Evolutionary conservation across 1,284 basidiomycete species (phyloP).

Genomic region (Microbotryomycetes sp.): DNA sequence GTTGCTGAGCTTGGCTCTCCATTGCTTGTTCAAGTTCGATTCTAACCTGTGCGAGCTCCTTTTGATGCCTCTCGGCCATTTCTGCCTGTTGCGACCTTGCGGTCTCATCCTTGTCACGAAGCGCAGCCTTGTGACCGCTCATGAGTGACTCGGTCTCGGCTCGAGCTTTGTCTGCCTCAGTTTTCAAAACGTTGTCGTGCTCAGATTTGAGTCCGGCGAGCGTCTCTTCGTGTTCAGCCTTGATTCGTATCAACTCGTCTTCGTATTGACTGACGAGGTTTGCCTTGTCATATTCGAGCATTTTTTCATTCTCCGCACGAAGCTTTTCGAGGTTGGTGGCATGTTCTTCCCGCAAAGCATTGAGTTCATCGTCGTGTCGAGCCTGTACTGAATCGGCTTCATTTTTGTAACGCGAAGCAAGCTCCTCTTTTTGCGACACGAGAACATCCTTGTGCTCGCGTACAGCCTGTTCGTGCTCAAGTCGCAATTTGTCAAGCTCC

Average conservation of each 20-base stretch:
- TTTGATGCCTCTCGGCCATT: no score
- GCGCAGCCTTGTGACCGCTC: not conserved
- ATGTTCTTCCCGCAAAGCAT: not conserved
- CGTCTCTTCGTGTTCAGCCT: not conserved
- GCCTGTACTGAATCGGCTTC: slow-evolving; percentile 5
- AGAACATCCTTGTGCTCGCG: not conserved
- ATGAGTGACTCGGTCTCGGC: not conserved
- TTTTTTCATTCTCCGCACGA: not conserved
- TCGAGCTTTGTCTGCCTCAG: not conserved
- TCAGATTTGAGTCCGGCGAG: not conserved
- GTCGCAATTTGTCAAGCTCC: not conserved
- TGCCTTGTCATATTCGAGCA: not conserved
- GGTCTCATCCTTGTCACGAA: not conserved
- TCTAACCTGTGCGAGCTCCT: no score
- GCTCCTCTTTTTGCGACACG: not conserved
- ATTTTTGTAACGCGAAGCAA: not conserved
- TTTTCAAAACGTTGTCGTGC: not conserved
- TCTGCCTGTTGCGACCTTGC: no score
- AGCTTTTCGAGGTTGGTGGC: slow-evolving; percentile 48
- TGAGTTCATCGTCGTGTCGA: slow-evolving; percentile 1
- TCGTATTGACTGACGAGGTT: not conserved
- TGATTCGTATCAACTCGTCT: not conserved
- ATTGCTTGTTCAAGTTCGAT: no score
- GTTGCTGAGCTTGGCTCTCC: not conserved
- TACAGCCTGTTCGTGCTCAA: not conserved